A percentile compares a stretch with the other conserved stretches of the same genome.
phyloP scores from a whole-genome alignment of 305 asterid species.

The Ajuga reptans region DNA sequence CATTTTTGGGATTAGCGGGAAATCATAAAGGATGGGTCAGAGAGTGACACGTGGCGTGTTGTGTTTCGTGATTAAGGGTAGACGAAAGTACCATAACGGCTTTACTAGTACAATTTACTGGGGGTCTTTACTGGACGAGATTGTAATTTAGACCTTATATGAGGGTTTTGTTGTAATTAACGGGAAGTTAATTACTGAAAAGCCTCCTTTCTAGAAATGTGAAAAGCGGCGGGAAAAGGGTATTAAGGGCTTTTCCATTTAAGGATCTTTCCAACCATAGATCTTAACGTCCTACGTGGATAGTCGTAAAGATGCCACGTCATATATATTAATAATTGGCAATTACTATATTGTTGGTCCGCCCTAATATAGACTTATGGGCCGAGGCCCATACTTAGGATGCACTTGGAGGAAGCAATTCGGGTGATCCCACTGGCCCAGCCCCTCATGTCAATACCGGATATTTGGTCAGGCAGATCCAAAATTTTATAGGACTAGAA shows the following conservation, averaged over 20 bases:
- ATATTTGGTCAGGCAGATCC: no score
- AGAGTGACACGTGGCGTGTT: slow-evolving; percentile 16
- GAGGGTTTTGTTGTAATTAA: background rate
- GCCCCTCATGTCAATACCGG: no score
- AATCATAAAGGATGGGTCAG: slow-evolving; percentile 7
- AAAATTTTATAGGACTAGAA: no score
- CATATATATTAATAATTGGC: background rate
- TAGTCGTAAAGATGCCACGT: background rate
- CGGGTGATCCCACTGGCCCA: no score
- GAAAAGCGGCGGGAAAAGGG: background rate
- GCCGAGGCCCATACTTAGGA: no score
- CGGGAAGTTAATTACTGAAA: background rate
- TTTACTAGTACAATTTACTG: background rate
- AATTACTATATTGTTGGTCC: background rate
- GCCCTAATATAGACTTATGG: no score
- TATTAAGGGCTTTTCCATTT: background rate
- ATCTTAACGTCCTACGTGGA: background rate
- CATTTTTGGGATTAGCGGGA: slow-evolving; percentile 13
- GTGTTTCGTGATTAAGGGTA: no score
- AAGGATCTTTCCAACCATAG: background rate
- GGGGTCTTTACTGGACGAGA: background rate
- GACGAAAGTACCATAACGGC: background rate
- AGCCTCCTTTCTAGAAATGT: background rate
- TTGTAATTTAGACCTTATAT: background rate
- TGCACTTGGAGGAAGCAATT: no score